Percentiles rank a stretch among this genome's conserved stretches.
Conservation (phyloP, 2,329 filamentous ascomycete genomes). For the Penicillium palitans region DNA sequence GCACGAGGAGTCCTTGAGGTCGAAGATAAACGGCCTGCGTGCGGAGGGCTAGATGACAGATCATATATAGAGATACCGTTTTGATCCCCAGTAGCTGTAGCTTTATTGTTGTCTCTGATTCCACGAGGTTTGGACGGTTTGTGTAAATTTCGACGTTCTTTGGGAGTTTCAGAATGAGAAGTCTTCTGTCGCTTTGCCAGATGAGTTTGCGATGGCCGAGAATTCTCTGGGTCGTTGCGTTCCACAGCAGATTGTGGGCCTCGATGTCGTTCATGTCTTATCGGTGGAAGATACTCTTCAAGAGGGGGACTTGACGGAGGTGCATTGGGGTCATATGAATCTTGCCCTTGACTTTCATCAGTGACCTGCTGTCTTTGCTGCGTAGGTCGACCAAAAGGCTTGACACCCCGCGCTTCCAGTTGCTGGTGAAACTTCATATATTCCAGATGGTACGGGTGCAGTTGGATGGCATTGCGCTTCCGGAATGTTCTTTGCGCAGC, state of each 20-base stretch:
- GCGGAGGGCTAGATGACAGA: conserved; percentile 43
- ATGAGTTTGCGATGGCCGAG: conserved; percentile 14
- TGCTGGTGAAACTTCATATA: conserved; percentile 45
- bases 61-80: conserved; percentile 30
- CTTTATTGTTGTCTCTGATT: conserved; percentile 28
- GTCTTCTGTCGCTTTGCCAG: conserved; percentile 41
- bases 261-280: conserved; percentile 15
- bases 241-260: conserved; percentile 1
- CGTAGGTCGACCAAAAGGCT: conserved; percentile 41
- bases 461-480: conserved; percentile 50
- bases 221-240: neutral
- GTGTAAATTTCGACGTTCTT: conserved; percentile 12
- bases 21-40: conserved; percentile 38
- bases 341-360: conserved; percentile 35
- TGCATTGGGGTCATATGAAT: conserved; percentile 34
- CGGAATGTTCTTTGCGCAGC: conserved; percentile 40
- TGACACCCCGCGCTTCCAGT: conserved; percentile 45
- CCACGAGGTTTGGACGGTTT: conserved; percentile 23
- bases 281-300: conserved; percentile 33
- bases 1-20: conserved; percentile 18
- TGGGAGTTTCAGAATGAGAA: conserved; percentile 20
- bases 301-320: conserved; percentile 36
- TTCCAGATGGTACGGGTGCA: conserved; percentile 51
- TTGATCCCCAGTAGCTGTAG: conserved; percentile 13
- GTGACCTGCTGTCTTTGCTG: conserved; percentile 19